A percentile compares a stretch with the other conserved stretches of the same genome.
Conservation (phyloP, 192 early-diverging fungal genomes). For the Entrophospora sp. region DNA sequence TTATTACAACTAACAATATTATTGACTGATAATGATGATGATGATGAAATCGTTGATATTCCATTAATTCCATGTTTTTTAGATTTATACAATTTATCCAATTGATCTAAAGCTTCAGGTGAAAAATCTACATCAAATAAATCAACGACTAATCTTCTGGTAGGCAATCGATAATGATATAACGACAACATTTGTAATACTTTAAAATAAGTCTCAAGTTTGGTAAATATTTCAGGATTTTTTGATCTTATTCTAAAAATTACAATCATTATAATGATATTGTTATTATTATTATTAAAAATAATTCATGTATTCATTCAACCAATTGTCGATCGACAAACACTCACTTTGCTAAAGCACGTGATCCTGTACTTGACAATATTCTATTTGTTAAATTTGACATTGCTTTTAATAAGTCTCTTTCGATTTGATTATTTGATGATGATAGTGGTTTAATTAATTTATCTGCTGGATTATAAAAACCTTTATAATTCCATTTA, state of each 20-base stretch:
- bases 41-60: too few relatives aligned
- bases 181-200: conserved; percentile 52
- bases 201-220: conserved; percentile 44
- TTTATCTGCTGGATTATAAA: conserved; percentile 29
- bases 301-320: too few relatives aligned
- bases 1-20: too few relatives aligned
- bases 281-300: too few relatives aligned
- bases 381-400: conserved; percentile 80
- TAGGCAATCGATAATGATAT: conserved; percentile 65
- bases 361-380: conserved; percentile 67
- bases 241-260: conserved; percentile 47
- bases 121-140: conserved; percentile 66
- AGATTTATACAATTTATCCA: conserved; percentile 29
- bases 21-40: too few relatives aligned
- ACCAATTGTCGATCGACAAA: background rate
- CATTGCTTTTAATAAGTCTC: conserved; percentile 60
- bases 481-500: conserved; percentile 38
- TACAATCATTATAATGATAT: too few relatives aligned
- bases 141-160: conserved; percentile 64
- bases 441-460: conserved; percentile 24
- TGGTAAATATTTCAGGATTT: conserved; percentile 49
- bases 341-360: conserved; percentile 52
- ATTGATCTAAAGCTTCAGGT: conserved; percentile 26
- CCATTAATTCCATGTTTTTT: background rate
- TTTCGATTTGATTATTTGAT: conserved; percentile 29